Conservation (phyloP, 2,329 filamentous ascomycete genomes). For the Blastomyces emzantsi region DNA sequence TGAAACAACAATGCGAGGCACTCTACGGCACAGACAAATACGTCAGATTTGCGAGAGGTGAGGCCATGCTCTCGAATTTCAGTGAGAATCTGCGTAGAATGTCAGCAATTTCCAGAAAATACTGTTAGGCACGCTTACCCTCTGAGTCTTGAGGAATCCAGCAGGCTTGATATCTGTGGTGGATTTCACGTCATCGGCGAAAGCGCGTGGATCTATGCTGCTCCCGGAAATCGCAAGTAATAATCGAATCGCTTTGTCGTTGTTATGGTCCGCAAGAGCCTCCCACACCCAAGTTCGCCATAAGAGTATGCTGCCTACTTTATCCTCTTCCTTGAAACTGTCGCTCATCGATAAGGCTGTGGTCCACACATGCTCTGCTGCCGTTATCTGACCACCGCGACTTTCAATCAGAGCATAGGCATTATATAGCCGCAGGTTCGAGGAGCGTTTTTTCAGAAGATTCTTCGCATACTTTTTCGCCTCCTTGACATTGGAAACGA, state of each 20-base stretch:
- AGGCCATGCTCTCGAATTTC: slow-evolving; percentile 49
- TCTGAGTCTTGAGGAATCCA: slow-evolving; percentile 31
- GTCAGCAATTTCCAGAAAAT: slow-evolving; percentile 41
- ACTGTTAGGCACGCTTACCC: slow-evolving; percentile 25
- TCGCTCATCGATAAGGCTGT: slow-evolving; percentile 55
- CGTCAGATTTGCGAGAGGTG: slow-evolving; percentile 39
- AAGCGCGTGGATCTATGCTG: slow-evolving; percentile 25
- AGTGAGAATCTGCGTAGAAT: slow-evolving; percentile 43
- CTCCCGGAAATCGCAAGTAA: slow-evolving; percentile 35
- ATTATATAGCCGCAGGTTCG: slow-evolving; percentile 63
- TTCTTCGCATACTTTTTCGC: slow-evolving; percentile 63
- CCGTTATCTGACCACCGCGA: slow-evolving; percentile 46
- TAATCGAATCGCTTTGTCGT: slow-evolving; percentile 29
- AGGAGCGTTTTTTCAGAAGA: slow-evolving; percentile 59
- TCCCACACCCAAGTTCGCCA: slow-evolving; percentile 61
- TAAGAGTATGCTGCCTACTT: slow-evolving; percentile 38
- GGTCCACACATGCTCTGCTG: slow-evolving; percentile 56
- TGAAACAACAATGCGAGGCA: slow-evolving; percentile 60
- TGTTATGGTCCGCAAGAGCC: slow-evolving; percentile 43
- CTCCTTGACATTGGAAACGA: slow-evolving; percentile 43
- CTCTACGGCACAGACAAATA: slow-evolving; percentile 51
- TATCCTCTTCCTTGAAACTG: slow-evolving; percentile 30
- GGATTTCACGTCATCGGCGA: slow-evolving; percentile 17
- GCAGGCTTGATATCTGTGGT: slow-evolving; percentile 23
- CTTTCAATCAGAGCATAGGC: slow-evolving; percentile 67